phyloP scores from a whole-genome alignment of 1,284 basidiomycete genomes.

The Jaminaea rosea region DNA sequence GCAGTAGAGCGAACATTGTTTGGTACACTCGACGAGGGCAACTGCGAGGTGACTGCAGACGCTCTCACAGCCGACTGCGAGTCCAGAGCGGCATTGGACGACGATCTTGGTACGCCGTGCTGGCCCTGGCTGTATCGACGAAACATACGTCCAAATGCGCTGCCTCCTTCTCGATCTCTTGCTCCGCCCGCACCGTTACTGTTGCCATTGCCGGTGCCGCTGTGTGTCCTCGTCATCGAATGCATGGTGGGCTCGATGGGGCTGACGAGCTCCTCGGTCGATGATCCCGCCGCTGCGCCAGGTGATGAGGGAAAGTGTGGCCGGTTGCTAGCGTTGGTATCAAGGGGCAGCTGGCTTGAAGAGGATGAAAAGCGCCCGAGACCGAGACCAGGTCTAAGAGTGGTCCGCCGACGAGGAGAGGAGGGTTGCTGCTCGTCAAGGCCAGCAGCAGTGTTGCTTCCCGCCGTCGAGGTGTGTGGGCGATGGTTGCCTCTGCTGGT shows the following conservation, averaged over 20 bases:
- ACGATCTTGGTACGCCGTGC: constrained; percentile 9
- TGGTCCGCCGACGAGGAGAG: too few species aligned
- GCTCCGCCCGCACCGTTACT: too few species aligned
- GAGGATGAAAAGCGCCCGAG: neutral
- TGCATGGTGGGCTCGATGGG: neutral
- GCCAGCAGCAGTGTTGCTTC: neutral
- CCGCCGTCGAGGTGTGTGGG: neutral
- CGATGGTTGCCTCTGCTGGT: neutral
- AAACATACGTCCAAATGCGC: constrained; percentile 32
- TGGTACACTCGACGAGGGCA: neutral
- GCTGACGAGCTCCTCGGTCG: neutral
- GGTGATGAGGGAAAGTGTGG: neutral
- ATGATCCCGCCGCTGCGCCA: too few species aligned
- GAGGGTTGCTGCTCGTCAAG: neutral
- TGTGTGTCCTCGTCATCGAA: neutral
- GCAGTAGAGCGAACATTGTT: constrained; percentile 4
- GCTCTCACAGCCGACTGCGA: constrained; percentile 8
- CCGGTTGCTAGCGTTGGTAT: neutral
- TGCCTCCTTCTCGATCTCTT: too few species aligned
- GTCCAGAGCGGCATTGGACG: constrained; percentile 7
- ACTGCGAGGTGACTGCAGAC: constrained; percentile 1
- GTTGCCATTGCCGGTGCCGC: neutral
- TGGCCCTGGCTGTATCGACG: constrained; percentile 30
- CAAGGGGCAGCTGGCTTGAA: neutral
- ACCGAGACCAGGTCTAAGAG: neutral